These are phyloP conservation scores for Trebouxia sp. DNA, from an alignment of 139 green algal genomes.

Conservation along the genomic window DNA sequence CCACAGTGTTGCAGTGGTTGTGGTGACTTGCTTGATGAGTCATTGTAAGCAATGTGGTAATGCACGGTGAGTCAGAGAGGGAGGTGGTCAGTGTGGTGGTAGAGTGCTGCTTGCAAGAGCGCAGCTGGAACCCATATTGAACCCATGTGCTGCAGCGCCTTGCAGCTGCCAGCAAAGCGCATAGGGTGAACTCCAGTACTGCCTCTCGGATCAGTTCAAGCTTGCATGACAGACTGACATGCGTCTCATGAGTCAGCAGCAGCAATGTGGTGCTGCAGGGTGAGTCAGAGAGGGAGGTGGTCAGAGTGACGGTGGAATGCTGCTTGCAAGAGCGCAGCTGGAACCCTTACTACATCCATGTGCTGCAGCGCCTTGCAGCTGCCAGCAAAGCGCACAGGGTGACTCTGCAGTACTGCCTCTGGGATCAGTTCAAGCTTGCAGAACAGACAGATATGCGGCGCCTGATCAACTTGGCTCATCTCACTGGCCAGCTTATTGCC, in stretches of 20 bases:
- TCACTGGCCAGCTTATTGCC: slow-evolving; percentile 43
- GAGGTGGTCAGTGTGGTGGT: slow-evolving; percentile 77
- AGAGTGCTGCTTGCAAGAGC: slow-evolving; percentile 78
- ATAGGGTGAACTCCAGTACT: slow-evolving; percentile 78
- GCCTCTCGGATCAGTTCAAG: slow-evolving; percentile 83
- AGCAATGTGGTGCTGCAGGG: slow-evolving; percentile 54
- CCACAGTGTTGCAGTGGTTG: too few relatives aligned
- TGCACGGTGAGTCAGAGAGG: slow-evolving; percentile 70
- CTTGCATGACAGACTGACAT: slow-evolving; percentile 45
- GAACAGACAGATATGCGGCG: slow-evolving; percentile 41
- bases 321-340: slow-evolving; percentile 69
- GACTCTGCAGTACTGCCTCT: slow-evolving; percentile 78
- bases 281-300: slow-evolving; percentile 73
- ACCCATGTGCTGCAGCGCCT: slow-evolving; percentile 62
- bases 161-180: slow-evolving; percentile 46
- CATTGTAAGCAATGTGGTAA: too few relatives aligned
- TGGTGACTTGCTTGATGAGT: too few relatives aligned
- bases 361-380: slow-evolving; percentile 62
- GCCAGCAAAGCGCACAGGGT: slow-evolving; percentile 63
- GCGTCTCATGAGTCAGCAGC: too few relatives aligned
- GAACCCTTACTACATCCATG: slow-evolving; percentile 82
- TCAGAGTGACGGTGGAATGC: slow-evolving; percentile 80
- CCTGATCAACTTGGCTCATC: slow-evolving; percentile 55
- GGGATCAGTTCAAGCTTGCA: slow-evolving; percentile 77
- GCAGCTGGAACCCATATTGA: slow-evolving; percentile 84